phyloP scores from a whole-genome alignment of 2,329 filamentous ascomycete species.

The Penicillium sp. region DNA sequence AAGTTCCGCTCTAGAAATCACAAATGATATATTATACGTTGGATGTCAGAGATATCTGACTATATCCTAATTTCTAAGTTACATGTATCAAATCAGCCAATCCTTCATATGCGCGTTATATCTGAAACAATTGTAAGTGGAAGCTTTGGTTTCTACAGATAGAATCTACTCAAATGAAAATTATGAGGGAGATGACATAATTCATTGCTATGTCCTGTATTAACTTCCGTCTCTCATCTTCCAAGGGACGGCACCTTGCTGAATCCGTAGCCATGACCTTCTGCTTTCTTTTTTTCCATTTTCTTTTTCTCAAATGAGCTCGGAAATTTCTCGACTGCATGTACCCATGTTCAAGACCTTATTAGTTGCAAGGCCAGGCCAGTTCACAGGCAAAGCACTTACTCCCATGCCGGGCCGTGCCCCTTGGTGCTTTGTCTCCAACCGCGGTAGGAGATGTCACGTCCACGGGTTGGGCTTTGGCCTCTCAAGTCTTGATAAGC shows the following conservation, averaged over 20 bases:
- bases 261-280: neutral
- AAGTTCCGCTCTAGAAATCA: neutral
- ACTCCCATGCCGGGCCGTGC: neutral
- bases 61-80: neutral
- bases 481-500: neutral
- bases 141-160: neutral
- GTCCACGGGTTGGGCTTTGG: neutral
- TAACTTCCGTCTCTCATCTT: no score
- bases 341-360: neutral
- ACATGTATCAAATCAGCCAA: neutral
- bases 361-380: neutral
- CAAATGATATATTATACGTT: no score
- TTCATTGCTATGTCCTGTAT: neutral
- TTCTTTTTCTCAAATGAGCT: neutral
- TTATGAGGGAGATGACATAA: neutral
- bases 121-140: no score
- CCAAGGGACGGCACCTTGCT: no score
- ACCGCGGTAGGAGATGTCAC: neutral
- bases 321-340: rapidly evolving
- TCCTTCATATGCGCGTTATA: neutral
- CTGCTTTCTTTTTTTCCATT: no score
- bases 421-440: slow-evolving; percentile 1
- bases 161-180: neutral
- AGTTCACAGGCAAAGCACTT: neutral
- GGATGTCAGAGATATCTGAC: neutral